phyloP scores from a whole-genome alignment of 148 eudicot species.

The Rheum nobile region DNA sequence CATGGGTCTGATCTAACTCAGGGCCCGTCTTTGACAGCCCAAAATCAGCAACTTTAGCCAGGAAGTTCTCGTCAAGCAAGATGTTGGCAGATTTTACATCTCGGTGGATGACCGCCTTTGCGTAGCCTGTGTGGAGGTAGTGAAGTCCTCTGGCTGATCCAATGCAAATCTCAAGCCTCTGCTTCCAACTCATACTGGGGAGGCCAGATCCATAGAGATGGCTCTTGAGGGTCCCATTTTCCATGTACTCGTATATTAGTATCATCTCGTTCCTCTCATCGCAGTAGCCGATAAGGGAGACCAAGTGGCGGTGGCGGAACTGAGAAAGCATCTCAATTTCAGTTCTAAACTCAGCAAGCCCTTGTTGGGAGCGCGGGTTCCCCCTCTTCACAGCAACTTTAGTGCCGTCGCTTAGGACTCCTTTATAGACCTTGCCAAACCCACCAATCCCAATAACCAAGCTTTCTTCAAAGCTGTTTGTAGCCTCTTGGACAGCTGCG shows the following conservation, averaged over 20 bases:
- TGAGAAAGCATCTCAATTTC: slow-evolving; percentile 25
- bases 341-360: slow-evolving; percentile 15
- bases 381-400: slow-evolving; percentile 21
- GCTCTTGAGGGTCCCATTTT: slow-evolving; percentile 17
- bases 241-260: slow-evolving; percentile 22
- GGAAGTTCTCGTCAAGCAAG: slow-evolving; percentile 17
- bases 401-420: slow-evolving; percentile 16
- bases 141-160: slow-evolving; percentile 26
- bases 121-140: slow-evolving; percentile 21
- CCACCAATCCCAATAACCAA: slow-evolving; percentile 53
- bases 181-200: slow-evolving; percentile 18
- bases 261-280: slow-evolving; percentile 24
- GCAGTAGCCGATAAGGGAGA: slow-evolving; percentile 21
- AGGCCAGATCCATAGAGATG: slow-evolving; percentile 18
- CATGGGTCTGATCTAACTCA: slow-evolving; percentile 23
- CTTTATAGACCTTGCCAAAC: slow-evolving; percentile 49
- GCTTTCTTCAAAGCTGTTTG: slow-evolving; percentile 46
- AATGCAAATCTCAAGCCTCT: slow-evolving; percentile 20
- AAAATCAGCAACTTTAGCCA: slow-evolving; percentile 25
- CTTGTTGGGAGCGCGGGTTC: slow-evolving; percentile 20
- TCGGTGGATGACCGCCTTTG: slow-evolving; percentile 18
- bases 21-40: slow-evolving; percentile 22
- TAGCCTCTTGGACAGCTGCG: slow-evolving; percentile 37
- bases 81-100: slow-evolving; percentile 24
- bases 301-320: slow-evolving; percentile 20